Evolutionary conservation across 176 grass and related monocot species (phyloP).

Genomic region (Eleusine indica): DNA sequence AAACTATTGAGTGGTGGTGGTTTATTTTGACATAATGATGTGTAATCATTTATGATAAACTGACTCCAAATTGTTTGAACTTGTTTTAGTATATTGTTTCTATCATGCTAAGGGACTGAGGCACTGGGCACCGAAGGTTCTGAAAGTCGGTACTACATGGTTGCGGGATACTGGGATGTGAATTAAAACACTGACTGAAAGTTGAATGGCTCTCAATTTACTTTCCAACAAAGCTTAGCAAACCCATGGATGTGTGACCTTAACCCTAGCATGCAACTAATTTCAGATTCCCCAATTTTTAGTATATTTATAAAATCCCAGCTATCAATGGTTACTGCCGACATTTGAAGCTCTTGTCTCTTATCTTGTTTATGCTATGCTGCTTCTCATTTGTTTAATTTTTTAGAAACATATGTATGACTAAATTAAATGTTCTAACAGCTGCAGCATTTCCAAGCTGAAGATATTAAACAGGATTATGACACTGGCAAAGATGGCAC

Average conservation of each 20-base stretch:
- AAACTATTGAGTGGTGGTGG: not conserved
- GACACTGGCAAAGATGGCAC: conserved; percentile 90
- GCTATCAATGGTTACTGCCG: not conserved
- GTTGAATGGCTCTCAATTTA: conserved; percentile 1
- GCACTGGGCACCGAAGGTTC: not conserved
- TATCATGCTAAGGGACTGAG: not conserved
- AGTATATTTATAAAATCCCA: not conserved
- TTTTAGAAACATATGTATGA: conserved; percentile 40
- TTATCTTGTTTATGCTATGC: not conserved
- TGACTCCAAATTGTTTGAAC: not conserved
- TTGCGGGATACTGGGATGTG: not conserved
- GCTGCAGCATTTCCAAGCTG: conserved; percentile 85
- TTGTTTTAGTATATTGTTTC: not conserved
- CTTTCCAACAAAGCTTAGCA: conserved; percentile 1
- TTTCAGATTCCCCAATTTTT: not conserved
- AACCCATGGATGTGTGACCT: not conserved
- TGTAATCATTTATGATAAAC: not conserved
- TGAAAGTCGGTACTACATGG: conserved; percentile 1
- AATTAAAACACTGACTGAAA: not conserved
- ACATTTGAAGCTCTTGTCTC: not conserved
- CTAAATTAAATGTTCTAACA: conserved; percentile 47
- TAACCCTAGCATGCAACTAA: not conserved
- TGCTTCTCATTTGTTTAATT: conserved; percentile 7
- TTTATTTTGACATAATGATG: conserved; percentile 3
- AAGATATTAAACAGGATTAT: conserved; percentile 96